Percentiles rank a stretch among this genome's conserved stretches.
These are phyloP conservation scores for Ziziphus jujuba DNA, from an alignment of 306 rosid species.

Conservation along the genomic window DNA sequence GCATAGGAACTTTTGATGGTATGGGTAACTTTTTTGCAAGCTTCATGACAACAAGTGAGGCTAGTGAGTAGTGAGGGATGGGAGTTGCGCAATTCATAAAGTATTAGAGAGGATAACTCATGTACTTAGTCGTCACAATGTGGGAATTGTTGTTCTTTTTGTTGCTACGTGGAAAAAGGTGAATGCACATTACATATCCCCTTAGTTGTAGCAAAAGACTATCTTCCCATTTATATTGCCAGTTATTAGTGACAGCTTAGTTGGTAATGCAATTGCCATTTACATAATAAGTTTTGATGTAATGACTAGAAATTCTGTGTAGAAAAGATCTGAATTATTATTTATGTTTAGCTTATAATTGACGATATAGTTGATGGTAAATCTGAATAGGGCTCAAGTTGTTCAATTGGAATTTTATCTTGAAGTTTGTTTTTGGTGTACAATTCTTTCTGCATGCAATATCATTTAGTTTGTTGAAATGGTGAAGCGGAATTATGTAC, in stretches of 20 bases:
- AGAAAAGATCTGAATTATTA: not conserved
- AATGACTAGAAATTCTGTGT: not conserved
- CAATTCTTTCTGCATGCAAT: constrained; percentile 5
- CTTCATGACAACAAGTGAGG: not conserved
- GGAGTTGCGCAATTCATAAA: not conserved
- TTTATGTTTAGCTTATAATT: not conserved
- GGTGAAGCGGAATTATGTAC: not conserved
- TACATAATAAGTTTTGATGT: not conserved
- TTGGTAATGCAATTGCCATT: not conserved
- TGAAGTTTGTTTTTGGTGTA: not conserved
- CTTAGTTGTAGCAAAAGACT: not conserved
- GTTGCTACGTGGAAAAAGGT: not conserved
- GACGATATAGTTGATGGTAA: not conserved
- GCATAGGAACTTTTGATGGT: not conserved
- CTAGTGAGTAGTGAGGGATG: not conserved
- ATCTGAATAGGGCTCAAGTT: not conserved
- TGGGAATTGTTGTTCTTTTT: not conserved
- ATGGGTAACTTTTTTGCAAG: not conserved
- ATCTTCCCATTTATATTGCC: not conserved
- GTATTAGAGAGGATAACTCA: not conserved
- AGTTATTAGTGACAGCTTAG: not conserved
- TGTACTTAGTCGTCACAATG: not conserved
- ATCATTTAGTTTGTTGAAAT: not conserved
- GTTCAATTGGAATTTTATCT: not conserved
- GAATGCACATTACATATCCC: not conserved